phyloP scores from a whole-genome alignment of 2,329 filamentous ascomycete genomes.

The Monilinia aucupariae region DNA sequence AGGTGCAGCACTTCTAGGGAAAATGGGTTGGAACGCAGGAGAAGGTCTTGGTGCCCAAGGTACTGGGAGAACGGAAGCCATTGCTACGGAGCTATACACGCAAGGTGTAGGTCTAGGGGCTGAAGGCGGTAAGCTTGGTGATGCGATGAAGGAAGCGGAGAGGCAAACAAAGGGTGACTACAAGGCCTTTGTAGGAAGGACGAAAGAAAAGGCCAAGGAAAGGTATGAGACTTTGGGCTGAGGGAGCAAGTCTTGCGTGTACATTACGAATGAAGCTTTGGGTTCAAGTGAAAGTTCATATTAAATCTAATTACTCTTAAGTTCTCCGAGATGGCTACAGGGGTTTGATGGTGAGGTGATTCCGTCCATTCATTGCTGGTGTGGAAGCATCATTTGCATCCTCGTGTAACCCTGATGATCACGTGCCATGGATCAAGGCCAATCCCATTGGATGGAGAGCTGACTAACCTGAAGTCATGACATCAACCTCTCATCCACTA shows the following conservation, averaged over 20 bases:
- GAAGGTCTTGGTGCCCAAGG: constrained; percentile 59
- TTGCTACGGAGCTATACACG: constrained; percentile 59
- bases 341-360: not conserved
- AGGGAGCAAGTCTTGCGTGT: not conserved
- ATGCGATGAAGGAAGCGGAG: constrained; percentile 59
- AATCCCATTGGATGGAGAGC: not conserved
- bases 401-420: too few species aligned
- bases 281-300: not conserved
- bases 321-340: not conserved
- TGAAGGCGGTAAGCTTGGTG: constrained; percentile 62
- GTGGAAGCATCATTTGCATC: too few species aligned
- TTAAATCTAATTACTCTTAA: not conserved
- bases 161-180: constrained; percentile 56
- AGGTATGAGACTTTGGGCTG: constrained; percentile 54
- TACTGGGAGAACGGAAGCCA: constrained; percentile 57
- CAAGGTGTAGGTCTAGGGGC: constrained; percentile 66
- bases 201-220: constrained; percentile 61
- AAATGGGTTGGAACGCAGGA: constrained; percentile 67
- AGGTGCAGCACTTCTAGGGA: constrained; percentile 61
- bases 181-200: constrained; percentile 57
- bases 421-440: too few species aligned
- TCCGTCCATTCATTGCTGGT: not conserved
- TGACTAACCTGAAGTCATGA: not conserved
- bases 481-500: not conserved
- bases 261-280: not conserved